Conservation (phyloP, 2,329 filamentous ascomycete species). For the Pestalotiopsis fici region DNA sequence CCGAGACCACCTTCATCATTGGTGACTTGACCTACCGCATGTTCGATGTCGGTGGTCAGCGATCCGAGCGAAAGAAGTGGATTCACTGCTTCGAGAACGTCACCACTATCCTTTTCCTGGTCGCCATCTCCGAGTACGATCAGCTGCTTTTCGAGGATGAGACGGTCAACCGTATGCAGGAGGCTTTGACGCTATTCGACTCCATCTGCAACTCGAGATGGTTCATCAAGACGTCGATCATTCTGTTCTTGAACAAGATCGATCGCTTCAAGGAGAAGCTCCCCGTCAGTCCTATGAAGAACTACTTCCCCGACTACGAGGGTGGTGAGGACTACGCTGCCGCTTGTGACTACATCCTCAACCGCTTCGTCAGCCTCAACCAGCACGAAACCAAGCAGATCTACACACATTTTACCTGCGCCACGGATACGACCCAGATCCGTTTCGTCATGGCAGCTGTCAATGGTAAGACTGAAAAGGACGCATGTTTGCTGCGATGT, state of each 20-base stretch:
- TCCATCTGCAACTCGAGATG: slow-evolving; percentile 87
- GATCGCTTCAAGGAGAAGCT: slow-evolving; percentile 89
- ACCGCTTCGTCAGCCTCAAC: slow-evolving; percentile 97
- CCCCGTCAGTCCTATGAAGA: slow-evolving; percentile 79
- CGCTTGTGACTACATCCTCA: slow-evolving; percentile 98
- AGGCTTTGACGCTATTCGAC: slow-evolving; percentile 83
- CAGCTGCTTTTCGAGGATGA: slow-evolving; percentile 95
- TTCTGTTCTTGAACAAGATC: slow-evolving; percentile 86
- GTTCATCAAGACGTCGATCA: slow-evolving; percentile 90
- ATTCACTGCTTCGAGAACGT: slow-evolving; percentile 99
- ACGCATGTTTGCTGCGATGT: not conserved
- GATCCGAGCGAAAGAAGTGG: slow-evolving; percentile 98
- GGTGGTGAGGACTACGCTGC: slow-evolving; percentile 93
- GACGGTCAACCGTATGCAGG: slow-evolving; percentile 93
- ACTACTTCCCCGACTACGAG: slow-evolving; percentile 90
- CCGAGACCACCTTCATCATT: slow-evolving; percentile 94
- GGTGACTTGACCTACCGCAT: slow-evolving; percentile 93
- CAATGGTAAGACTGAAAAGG: slow-evolving; percentile 70
- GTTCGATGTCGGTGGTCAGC: slow-evolving; percentile 96
- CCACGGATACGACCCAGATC: slow-evolving; percentile 98
- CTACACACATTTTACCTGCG: slow-evolving; percentile 99
- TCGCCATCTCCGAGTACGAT: slow-evolving; percentile 96
- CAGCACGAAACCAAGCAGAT: slow-evolving; percentile 99
- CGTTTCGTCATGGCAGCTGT: slow-evolving; percentile 99
- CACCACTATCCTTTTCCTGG: slow-evolving; percentile 93